Evolutionary conservation across 1,139 yeast species (phyloP), one percentile per base, ranked within the genome.

Genomic region (Debaryomyces psychrophilus): DNA sequence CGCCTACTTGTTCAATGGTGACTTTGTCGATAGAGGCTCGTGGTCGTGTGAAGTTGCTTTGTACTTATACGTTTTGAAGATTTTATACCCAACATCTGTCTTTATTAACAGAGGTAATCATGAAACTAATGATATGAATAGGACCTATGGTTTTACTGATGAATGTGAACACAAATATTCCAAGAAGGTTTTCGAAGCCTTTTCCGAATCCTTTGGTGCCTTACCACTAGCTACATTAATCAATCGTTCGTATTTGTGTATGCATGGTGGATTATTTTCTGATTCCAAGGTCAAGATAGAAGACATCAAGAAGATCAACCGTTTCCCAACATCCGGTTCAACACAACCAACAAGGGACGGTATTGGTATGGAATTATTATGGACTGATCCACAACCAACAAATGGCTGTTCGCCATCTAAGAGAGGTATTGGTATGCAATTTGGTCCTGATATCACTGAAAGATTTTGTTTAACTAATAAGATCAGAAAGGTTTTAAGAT

Each of bases 11-110:
- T 92, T 93, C 72, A 93, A 93, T 61, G 99, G 99, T 41, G 99
- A 95, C 68, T 93, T 93, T 68, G 99, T 93, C 4, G 99, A 93
- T 62, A 79, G 99, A 61, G 99, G 99, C 1, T 88, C 96, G 6
- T 93, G 99, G 98, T 90, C 97, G 4, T 88, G 96, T 62, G 99
- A 93, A 64, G 95, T 93, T 44, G 97, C 97, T 1, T 71, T 95
- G 43, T 75, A 88, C 41, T 76, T 90, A 44, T 92, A 89, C 64
- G 79, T 86, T 11, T 78, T 89, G 66, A 93, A 93, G 69, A 74
- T 90, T 36, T 67, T 87, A 37, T 87, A 77, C 60, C 99, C 99
- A n/a, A 61, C 68, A 4, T 75, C 80, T 42, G 68, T 93, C 44
- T 90, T 71, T 66, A 66, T 93, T 53, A 93, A 93, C 69, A 80